A percentile compares a stretch with the other conserved stretches of the same genome.
phyloP scores from a whole-genome alignment of 23 red algal species.

The Gracilaria domingensis region DNA sequence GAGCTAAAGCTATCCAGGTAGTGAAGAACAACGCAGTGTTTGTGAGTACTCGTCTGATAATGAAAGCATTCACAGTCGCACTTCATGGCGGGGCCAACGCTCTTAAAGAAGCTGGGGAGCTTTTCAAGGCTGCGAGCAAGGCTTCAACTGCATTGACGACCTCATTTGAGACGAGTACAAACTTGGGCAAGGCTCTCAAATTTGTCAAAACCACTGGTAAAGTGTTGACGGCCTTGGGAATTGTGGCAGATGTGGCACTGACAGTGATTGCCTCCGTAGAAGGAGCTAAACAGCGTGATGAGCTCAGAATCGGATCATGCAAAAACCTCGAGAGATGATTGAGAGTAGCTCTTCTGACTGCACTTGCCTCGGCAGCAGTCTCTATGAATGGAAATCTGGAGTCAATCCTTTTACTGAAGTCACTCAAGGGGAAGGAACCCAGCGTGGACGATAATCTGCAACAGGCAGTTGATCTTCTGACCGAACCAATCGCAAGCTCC shows the following conservation, averaged over 20 bases:
- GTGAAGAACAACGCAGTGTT: background rate
- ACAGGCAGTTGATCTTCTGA: background rate
- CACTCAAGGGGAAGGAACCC: background rate
- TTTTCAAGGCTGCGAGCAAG: slow-evolving; percentile 17
- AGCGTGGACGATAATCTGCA: background rate
- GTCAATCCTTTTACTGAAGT: background rate
- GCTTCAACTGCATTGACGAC: background rate
- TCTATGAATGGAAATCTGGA: slow-evolving; percentile 3
- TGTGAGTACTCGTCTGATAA: background rate
- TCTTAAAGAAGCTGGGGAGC: slow-evolving; percentile 10
- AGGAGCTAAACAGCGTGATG: slow-evolving; percentile 9
- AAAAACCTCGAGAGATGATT: background rate
- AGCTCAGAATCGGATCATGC: background rate
- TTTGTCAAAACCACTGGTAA: background rate
- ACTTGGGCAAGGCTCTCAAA: slow-evolving; percentile 3
- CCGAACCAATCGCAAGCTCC: slow-evolving; percentile 3
- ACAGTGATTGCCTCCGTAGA: background rate
- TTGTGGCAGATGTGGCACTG: background rate
- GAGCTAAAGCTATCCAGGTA: background rate
- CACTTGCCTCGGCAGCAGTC: background rate
- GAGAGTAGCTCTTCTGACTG: background rate
- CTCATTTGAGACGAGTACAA: slow-evolving; percentile 13
- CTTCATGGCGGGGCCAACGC: slow-evolving; percentile 7
- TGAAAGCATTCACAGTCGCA: slow-evolving; percentile 17
- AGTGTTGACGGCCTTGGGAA: background rate